Percentiles rank a stretch among this genome's conserved stretches.
Evolutionary conservation across 2,329 filamentous ascomycete species (phyloP).

Genomic region (Sarocladium strictum): DNA sequence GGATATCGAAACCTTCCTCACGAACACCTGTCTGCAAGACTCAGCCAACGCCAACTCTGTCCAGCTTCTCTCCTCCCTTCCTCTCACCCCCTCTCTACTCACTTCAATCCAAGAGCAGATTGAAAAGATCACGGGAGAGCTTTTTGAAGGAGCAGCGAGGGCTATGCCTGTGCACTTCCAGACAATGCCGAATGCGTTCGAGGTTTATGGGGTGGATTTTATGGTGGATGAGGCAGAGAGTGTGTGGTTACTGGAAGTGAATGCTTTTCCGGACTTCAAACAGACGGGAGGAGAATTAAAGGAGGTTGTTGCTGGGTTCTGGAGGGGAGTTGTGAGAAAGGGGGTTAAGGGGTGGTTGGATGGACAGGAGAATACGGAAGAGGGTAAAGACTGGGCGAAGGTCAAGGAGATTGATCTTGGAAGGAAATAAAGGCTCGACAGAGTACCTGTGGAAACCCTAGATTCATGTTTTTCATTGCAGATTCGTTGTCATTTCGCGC

Average conservation of each 20-base stretch:
- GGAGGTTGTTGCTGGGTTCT: conserved; percentile 68
- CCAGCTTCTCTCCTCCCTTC: conserved; percentile 66
- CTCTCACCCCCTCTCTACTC: conserved; percentile 46
- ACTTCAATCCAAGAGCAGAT: conserved; percentile 66
- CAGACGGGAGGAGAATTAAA: conserved; percentile 82
- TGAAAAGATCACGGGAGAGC: conserved; percentile 62
- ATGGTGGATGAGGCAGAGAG: conserved; percentile 60
- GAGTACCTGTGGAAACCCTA: too few species aligned
- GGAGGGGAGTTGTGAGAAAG: conserved; percentile 64
- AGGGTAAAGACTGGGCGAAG: conserved; percentile 38
- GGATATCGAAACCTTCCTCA: conserved; percentile 70
- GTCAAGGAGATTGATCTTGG: conserved; percentile 51
- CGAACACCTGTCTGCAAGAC: conserved; percentile 89
- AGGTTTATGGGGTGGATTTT: conserved; percentile 89
- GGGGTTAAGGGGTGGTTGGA: conserved; percentile 65
- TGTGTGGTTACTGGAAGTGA: conserved; percentile 79
- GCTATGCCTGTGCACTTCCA: conserved; percentile 90
- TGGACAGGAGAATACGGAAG: conserved; percentile 17
- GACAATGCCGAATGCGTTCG: conserved; percentile 79
- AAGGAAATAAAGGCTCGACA: conserved; percentile 29
- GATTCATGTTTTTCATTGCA: too few species aligned
- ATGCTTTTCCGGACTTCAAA: conserved; percentile 92
- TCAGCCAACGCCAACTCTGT: conserved; percentile 58
- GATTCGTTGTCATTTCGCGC: too few species aligned
- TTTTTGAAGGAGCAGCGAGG: conserved; percentile 81